Evolutionary conservation across 805 yeast genomes (phyloP).

Genomic region (Metschnikowia colocasiae): DNA sequence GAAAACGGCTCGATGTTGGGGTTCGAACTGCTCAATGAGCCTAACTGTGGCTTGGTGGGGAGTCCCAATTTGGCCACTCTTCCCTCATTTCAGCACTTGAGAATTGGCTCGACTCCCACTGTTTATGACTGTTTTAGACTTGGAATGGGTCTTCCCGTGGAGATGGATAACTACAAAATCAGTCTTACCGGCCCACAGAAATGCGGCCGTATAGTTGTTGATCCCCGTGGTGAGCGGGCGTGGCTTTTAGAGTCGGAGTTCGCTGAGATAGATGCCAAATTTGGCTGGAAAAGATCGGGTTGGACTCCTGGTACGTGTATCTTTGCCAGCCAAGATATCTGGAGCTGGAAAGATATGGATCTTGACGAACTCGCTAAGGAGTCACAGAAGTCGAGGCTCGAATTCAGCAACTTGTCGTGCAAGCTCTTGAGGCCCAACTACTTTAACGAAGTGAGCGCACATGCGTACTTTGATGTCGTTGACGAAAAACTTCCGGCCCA

Average conservation of each 20-base stretch:
- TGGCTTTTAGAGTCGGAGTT: slow-evolving; percentile 60
- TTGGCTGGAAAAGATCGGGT: slow-evolving; percentile 63
- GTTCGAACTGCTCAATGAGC: slow-evolving; percentile 82
- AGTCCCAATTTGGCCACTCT: slow-evolving; percentile 48
- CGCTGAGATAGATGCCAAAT: slow-evolving; percentile 48
- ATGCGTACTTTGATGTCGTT: slow-evolving; percentile 8
- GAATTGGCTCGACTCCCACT: slow-evolving; percentile 81
- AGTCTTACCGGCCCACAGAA: slow-evolving; percentile 75
- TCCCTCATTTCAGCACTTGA: slow-evolving; percentile 62
- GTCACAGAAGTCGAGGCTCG: slow-evolving; percentile 30
- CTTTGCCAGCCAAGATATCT: slow-evolving; percentile 77
- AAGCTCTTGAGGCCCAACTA: slow-evolving; percentile 28
- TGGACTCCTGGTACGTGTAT: slow-evolving; percentile 78
- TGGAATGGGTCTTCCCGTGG: slow-evolving; percentile 73
- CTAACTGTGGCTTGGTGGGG: slow-evolving; percentile 73
- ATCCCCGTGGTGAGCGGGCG: slow-evolving; percentile 63
- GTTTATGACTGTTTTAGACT: slow-evolving; percentile 66
- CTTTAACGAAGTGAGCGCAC: slow-evolving; percentile 27
- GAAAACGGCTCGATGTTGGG: slow-evolving; percentile 59
- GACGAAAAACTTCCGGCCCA: slow-evolving; percentile 31
- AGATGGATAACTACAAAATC: slow-evolving; percentile 67
- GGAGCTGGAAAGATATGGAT: slow-evolving; percentile 47
- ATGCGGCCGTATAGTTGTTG: slow-evolving; percentile 51
- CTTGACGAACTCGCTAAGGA: slow-evolving; percentile 18
- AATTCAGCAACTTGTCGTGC: slow-evolving; percentile 20